A percentile compares a stretch with the other conserved stretches of the same genome.
Evolutionary conservation across 306 rosid genomes (phyloP).

Genomic region (Cyamopsis tetragonoloba): DNA sequence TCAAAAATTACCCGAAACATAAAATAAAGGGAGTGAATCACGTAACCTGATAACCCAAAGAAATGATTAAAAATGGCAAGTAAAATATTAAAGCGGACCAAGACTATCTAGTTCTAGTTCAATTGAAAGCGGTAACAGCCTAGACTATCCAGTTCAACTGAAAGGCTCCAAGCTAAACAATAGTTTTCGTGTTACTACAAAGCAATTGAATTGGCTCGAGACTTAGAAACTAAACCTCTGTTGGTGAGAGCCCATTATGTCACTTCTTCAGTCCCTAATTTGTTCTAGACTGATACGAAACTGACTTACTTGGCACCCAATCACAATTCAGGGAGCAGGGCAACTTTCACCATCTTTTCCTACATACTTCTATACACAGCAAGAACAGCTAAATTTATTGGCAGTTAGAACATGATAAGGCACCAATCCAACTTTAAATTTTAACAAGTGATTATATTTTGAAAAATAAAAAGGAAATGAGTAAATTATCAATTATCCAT

Average conservation of each 20-base stretch:
- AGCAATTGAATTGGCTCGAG: background rate
- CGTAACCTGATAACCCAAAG: too few species aligned
- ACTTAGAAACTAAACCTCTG: background rate
- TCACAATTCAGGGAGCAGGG: background rate
- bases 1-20: background rate
- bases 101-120: too few species aligned
- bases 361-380: background rate
- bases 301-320: background rate
- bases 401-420: too few species aligned
- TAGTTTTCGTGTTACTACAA: background rate
- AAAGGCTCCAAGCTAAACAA: background rate
- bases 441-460: background rate
- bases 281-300: background rate
- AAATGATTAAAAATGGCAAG: background rate
- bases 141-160: too few species aligned
- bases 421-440: background rate
- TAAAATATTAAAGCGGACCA: background rate
- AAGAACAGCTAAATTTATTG: background rate
- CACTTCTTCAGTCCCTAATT: background rate
- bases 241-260: background rate
- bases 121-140: too few species aligned
- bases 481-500: too few species aligned
- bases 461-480: background rate
- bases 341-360: background rate
- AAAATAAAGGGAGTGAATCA: background rate